A percentile compares a stretch with the other conserved stretches of the same genome.
Conservation (phyloP, 257 asterid species). For the Handroanthus guayacan region DNA sequence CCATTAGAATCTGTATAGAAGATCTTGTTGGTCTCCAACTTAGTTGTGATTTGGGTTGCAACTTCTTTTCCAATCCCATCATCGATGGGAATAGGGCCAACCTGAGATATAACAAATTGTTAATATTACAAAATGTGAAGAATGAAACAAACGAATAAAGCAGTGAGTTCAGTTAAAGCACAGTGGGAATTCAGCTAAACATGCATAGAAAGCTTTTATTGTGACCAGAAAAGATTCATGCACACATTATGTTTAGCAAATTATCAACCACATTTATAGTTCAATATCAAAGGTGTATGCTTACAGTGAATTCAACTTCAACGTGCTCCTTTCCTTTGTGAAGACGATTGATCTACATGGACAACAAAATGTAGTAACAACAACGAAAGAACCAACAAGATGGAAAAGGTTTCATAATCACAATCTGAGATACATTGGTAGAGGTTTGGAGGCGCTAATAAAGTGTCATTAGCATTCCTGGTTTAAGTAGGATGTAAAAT, state of each 20-base stretch:
- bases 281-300: constrained; percentile 33
- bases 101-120: constrained; percentile 45
- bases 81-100: constrained; percentile 78
- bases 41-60: constrained; percentile 58
- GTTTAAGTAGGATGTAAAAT: constrained; percentile 5
- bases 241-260: constrained; percentile 9
- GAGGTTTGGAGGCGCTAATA: not conserved
- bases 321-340: constrained; percentile 73
- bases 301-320: constrained; percentile 78
- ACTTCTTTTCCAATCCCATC: constrained; percentile 80
- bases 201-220: constrained; percentile 7
- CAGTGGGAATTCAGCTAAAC: not conserved
- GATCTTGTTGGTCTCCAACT: constrained; percentile 57
- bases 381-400: constrained; percentile 16
- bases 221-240: constrained; percentile 1
- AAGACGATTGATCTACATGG: constrained; percentile 63
- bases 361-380: constrained; percentile 23
- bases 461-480: not conserved
- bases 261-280: constrained; percentile 11
- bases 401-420: constrained; percentile 24
- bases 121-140: not conserved
- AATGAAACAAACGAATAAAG: not conserved
- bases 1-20: constrained; percentile 84
- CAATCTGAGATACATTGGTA: constrained; percentile 16
- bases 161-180: not conserved